Evolutionary conservation across 139 green algal species (phyloP).

Genomic region (Picochlorum sp.): DNA sequence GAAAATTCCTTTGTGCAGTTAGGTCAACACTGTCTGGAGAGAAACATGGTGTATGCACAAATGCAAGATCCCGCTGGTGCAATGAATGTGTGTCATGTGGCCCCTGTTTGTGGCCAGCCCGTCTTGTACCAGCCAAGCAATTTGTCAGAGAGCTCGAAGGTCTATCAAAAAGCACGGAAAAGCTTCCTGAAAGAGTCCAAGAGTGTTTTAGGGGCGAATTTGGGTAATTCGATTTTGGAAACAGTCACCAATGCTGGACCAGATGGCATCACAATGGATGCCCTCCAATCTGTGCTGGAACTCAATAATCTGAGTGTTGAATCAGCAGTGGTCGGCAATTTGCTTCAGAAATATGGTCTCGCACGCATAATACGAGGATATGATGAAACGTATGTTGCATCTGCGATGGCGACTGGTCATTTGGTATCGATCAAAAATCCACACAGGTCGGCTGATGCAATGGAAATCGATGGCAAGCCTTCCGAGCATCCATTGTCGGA

Average conservation of each 20-base stretch:
- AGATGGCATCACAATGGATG: not conserved
- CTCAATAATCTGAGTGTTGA: not conserved
- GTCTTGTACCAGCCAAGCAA: too few relatives aligned
- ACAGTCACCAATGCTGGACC: not conserved
- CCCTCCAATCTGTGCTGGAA: not conserved
- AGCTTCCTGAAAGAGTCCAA: not conserved
- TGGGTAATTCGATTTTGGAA: not conserved
- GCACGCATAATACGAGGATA: constrained; percentile 3
- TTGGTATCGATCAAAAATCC: not conserved
- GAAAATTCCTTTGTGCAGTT: too few relatives aligned
- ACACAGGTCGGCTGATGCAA: too few relatives aligned
- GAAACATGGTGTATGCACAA: too few relatives aligned
- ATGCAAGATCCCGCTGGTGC: too few relatives aligned
- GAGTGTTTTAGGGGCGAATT: not conserved
- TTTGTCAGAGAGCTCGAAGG: too few relatives aligned
- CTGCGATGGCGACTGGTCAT: not conserved
- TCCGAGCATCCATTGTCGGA: constrained; percentile 1
- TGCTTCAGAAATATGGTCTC: not conserved
- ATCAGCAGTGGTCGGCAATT: not conserved
- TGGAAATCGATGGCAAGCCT: too few relatives aligned
- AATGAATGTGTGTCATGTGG: too few relatives aligned
- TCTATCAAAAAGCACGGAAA: not conserved
- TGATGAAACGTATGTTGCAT: constrained; percentile 13
- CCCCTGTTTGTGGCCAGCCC: too few relatives aligned
- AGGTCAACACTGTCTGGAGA: too few relatives aligned